Conservation (phyloP, 2,329 filamentous ascomycete genomes). For the Aspergillus ustus region DNA sequence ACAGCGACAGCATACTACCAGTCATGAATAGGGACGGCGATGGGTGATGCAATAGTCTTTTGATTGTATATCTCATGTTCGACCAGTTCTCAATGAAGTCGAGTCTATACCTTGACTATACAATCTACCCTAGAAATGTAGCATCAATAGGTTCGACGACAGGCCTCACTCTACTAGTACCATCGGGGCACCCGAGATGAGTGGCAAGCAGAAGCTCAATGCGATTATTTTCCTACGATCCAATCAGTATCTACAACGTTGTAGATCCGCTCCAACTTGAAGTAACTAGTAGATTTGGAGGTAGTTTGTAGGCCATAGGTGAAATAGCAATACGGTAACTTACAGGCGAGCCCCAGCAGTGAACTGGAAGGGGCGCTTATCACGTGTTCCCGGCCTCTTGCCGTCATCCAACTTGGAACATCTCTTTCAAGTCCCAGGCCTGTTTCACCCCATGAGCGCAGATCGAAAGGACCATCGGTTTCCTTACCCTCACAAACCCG, state of each 20-base stretch:
- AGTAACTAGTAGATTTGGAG: background rate
- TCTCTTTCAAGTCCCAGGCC: slow-evolving; percentile 22
- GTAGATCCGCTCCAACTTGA: background rate
- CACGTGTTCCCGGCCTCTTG: slow-evolving; percentile 36
- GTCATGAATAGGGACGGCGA: slow-evolving; percentile 25
- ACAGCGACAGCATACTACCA: slow-evolving; percentile 50
- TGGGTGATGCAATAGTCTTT: background rate
- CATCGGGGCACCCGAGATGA: background rate
- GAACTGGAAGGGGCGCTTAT: slow-evolving; percentile 21
- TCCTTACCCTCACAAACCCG: slow-evolving; percentile 23
- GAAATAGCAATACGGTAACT: slow-evolving; percentile 15
- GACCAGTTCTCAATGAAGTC: background rate
- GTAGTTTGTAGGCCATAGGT: background rate
- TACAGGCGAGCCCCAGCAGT: slow-evolving; percentile 10
- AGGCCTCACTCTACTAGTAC: background rate
- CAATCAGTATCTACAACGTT: background rate
- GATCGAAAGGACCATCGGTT: slow-evolving; percentile 31
- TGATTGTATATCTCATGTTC: background rate
- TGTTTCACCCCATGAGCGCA: slow-evolving; percentile 28
- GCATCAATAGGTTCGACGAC: background rate
- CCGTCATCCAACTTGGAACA: slow-evolving; percentile 33
- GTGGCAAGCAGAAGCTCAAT: background rate
- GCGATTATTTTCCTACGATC: no score
- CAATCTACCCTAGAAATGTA: background rate
- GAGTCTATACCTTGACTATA: background rate